Evolutionary conservation across 768 basidiomycete genomes (phyloP), one percentile per base, ranked within the genome.

Genomic region (Russula foetens): DNA sequence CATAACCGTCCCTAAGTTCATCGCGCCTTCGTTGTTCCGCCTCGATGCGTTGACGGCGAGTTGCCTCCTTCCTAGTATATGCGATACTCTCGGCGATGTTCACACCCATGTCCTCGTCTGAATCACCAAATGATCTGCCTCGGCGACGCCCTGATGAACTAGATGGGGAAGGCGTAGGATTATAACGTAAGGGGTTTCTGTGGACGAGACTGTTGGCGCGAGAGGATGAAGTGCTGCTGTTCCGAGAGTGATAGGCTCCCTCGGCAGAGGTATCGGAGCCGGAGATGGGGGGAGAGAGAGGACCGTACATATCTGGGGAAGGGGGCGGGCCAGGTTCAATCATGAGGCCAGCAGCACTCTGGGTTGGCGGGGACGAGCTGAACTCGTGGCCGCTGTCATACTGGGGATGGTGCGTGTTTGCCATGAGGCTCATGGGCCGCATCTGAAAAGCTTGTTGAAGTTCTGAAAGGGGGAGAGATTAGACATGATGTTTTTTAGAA

Each of bases 11-110:
- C 62, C 92, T 81, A 62, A 94, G 79, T 73, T 94, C 92, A 72
- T 93, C 91, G 65, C 92, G 80, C 59, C 92, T 79, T 47, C 91
- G 79, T 76, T 94, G 89, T 72, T 92, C 90, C n/a, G 90, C 90
- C 75, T 92, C 89, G 58, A 92, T 92, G 55, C 90, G 79, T 73
- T 92, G 90, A 69, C 84, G 78, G 33, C 90, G 77, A 9, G 90
- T 92, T 23, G 88, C 88, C 75, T 92, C 90, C 70, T 92, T 92
- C 69, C 90, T 77, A 11, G 84, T 82, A 71, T 85, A 81, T 7
- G 88, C 90, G 58, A 90, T 78, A 63, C 83, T 85, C 71, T 90
- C 86, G 39, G 81, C 79, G 70, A 81, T 82, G 60, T 81, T 75
- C 56, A 82, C 77, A 64, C 85, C 86, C 85, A 88, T 86, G 39